Conservation (phyloP, 192 early-diverging fungal species). For the Chytriomyces hyalinus region DNA sequence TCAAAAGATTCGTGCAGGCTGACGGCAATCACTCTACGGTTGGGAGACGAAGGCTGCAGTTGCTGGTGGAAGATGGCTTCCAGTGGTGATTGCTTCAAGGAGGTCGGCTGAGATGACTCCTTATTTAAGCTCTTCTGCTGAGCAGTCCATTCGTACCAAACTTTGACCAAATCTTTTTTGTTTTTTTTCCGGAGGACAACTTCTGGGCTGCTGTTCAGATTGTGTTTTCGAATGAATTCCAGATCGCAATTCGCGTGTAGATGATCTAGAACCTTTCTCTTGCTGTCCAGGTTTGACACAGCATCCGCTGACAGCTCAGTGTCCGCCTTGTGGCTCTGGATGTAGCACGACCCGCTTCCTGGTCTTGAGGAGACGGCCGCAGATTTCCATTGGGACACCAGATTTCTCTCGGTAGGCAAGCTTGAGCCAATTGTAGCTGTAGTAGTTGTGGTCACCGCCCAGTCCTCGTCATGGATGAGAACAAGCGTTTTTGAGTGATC, state of each 20-base stretch:
- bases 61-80: background rate
- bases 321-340: background rate
- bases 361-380: no score
- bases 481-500: background rate
- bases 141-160: background rate
- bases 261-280: background rate
- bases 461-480: background rate
- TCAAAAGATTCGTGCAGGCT: background rate
- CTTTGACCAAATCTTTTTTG: constrained; percentile 1
- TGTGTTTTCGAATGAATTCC: background rate
- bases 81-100: background rate
- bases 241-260: background rate
- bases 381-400: no score
- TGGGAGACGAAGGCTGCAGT: background rate
- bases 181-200: background rate
- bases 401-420: no score
- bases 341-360: no score
- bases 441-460: background rate
- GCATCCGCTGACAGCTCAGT: background rate
- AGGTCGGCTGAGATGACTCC: background rate
- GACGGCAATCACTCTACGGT: background rate
- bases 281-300: background rate
- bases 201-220: background rate
- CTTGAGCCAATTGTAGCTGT: no score
- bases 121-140: background rate